Evolutionary conservation across 108 stramenopile genomes (phyloP).

Genomic region (Cyclostephanos invisitatus): DNA sequence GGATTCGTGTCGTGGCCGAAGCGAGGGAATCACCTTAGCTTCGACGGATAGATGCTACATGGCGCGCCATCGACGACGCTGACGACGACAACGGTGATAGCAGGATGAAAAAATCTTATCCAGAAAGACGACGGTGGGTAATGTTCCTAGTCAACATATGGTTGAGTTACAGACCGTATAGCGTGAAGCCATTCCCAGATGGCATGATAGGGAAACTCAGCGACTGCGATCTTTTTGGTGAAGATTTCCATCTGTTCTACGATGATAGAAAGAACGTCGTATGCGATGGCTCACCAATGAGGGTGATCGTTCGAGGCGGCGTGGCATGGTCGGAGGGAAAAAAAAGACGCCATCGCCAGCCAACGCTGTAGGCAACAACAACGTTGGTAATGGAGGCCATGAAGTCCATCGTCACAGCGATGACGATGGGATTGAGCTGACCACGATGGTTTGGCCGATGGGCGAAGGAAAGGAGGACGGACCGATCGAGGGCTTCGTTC

Average conservation of each 20-base stretch:
- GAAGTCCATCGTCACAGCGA: not conserved
- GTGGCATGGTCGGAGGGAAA: not conserved
- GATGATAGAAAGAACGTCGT: not conserved
- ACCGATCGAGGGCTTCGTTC: conserved; percentile 51
- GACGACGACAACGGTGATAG: not conserved
- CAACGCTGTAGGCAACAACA: not conserved
- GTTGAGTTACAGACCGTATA: conserved; percentile 41
- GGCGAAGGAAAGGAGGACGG: conserved; percentile 58
- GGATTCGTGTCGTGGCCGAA: conserved; percentile 71
- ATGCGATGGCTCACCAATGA: no score
- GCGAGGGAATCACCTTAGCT: conserved; percentile 76
- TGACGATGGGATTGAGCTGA: not conserved
- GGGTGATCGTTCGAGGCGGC: not conserved
- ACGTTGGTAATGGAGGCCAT: not conserved
- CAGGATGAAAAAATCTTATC: conserved; percentile 21
- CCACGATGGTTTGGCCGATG: conserved; percentile 62
- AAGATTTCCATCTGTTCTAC: conserved; percentile 19
- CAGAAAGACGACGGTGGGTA: conserved; percentile 39
- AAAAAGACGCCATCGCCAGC: not conserved
- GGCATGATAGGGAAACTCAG: conserved; percentile 38
- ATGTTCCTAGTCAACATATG: conserved; percentile 51
- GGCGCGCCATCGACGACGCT: conserved; percentile 59
- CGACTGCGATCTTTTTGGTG: conserved; percentile 25
- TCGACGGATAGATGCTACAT: conserved; percentile 80
- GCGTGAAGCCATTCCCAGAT: conserved; percentile 42